Percentiles rank a stretch among this genome's conserved stretches.
Conservation (phyloP, 2,329 filamentous ascomycete genomes). For the Trichophyton benhamiae region DNA sequence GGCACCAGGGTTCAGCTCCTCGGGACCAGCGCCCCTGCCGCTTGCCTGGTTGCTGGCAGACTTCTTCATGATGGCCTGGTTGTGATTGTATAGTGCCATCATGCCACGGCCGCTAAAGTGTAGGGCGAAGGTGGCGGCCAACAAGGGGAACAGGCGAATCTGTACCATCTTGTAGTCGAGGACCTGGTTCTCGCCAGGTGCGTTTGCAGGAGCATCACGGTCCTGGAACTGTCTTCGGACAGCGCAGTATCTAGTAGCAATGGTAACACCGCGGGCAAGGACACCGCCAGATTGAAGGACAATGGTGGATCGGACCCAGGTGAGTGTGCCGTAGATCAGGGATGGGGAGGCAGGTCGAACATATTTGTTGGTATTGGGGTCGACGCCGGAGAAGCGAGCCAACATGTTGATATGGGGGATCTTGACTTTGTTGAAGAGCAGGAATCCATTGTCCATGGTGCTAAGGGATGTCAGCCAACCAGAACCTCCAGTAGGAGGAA, state of each 20-base stretch:
- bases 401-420: conserved; percentile 64
- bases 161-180: conserved; percentile 75
- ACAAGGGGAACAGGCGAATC: conserved; percentile 56
- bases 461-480: conserved; percentile 13
- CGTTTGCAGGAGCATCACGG: conserved; percentile 48
- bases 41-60: conserved; percentile 30
- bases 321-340: conserved; percentile 62
- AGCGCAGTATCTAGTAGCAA: conserved; percentile 61
- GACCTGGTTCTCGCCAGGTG: conserved; percentile 57
- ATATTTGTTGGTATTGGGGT: conserved; percentile 57
- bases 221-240: conserved; percentile 70
- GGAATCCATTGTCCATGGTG: conserved; percentile 72
- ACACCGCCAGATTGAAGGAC: conserved; percentile 61
- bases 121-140: conserved; percentile 64
- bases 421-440: conserved; percentile 65
- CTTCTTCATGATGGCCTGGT: conserved; percentile 53
- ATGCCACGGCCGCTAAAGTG: conserved; percentile 68
- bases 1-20: conserved; percentile 53
- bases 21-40: conserved; percentile 50
- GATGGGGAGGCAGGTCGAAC: conserved; percentile 53
- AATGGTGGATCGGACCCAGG: conserved; percentile 61
- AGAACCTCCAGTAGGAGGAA: not conserved
- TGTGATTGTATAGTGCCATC: conserved; percentile 61
- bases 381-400: conserved; percentile 56
- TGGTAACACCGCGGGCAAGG: conserved; percentile 63